Conservation (phyloP, 140 eudicot species). For the Erigeron philadelphicus region DNA sequence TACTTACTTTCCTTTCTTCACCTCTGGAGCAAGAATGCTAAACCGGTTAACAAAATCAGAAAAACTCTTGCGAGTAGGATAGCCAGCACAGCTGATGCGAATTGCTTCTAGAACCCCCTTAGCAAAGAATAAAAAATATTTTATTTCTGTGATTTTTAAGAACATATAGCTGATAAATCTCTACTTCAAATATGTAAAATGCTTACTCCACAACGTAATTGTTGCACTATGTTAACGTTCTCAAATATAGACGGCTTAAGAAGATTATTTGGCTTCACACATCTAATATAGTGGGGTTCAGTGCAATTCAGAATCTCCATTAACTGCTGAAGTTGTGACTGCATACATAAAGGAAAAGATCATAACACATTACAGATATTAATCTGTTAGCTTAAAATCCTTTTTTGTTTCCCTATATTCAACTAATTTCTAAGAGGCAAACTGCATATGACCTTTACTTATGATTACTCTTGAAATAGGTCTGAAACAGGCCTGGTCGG, state of each 20-base stretch:
- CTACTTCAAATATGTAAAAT: slow-evolving; percentile 8
- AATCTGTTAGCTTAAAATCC: slow-evolving; percentile 15
- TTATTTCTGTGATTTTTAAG: neutral
- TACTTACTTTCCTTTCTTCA: slow-evolving; percentile 67
- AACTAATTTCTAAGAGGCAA: slow-evolving; percentile 13
- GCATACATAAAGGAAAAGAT: slow-evolving; percentile 31
- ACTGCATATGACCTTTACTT: slow-evolving; percentile 4
- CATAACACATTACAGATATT: slow-evolving; percentile 20
- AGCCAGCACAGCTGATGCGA: slow-evolving; percentile 97
- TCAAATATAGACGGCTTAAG: slow-evolving; percentile 89
- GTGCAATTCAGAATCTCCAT: slow-evolving; percentile 92
- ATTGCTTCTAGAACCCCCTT: slow-evolving; percentile 99
- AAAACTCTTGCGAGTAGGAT: slow-evolving; percentile 87
- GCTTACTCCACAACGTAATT: slow-evolving; percentile 98
- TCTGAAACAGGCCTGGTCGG: too few species aligned
- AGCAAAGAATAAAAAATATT: slow-evolving; percentile 11
- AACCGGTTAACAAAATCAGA: slow-evolving; percentile 73
- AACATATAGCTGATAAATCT: neutral
- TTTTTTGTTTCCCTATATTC: neutral
- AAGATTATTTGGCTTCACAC: slow-evolving; percentile 94
- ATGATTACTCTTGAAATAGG: neutral
- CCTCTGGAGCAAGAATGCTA: slow-evolving; percentile 84
- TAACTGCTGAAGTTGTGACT: slow-evolving; percentile 88
- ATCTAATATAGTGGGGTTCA: slow-evolving; percentile 91
- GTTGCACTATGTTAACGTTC: slow-evolving; percentile 82